Base-by-base conservation (phyloP, 495 filamentous ascomycete genomes). In the Talaromyces stipitatus region DNA sequence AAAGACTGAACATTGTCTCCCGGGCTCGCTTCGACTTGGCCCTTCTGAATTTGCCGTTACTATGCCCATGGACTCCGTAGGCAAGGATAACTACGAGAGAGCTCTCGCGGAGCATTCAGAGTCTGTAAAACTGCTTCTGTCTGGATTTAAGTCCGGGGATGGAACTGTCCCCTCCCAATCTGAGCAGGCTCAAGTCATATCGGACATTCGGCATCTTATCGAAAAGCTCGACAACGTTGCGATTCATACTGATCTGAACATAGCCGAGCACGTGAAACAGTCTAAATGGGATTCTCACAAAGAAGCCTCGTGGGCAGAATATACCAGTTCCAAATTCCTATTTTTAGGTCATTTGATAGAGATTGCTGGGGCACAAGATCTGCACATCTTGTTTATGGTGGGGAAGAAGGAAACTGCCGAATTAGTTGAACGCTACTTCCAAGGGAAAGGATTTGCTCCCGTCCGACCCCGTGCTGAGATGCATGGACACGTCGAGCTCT, bases 251-350 rank as follows among this genome's bases (percentile, higher is more conserved):
- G 82, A 85, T 60, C 67, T 85, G 12, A 81, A 80, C 38, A 68
- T 69, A 58, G 65, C 62, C 43, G 70, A 61, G 2, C 73, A 73
- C 64, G 64, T 68, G 60, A 73, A 64, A 60, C 69, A 60, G 45
- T 47, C 63, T 4, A 63, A 63, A 4, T 69, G 66, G 0, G 64
- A 74, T 24, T 61, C 75, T 14, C 62, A 67, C 27, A 68, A 74
- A 46, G 77, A 82, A 58, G 76, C 81, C 10, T 63, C 70, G 12
- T 84, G 80, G 76, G 78, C 80, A 4, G 77, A 82, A 46, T 71
- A 75, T 12, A 79, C 75, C 12, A 84, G 82, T 60, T 64, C 79
- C 26, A 81, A 85, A 62, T 83, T 87, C 61, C 60, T 72, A 20
- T 77, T 88, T 58, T 65, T 86, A 4, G 66, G 75, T 29, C 69